phyloP scores from a whole-genome alignment of 371 early-diverging fungal species.

The Syncephalastrum contaminatum region DNA sequence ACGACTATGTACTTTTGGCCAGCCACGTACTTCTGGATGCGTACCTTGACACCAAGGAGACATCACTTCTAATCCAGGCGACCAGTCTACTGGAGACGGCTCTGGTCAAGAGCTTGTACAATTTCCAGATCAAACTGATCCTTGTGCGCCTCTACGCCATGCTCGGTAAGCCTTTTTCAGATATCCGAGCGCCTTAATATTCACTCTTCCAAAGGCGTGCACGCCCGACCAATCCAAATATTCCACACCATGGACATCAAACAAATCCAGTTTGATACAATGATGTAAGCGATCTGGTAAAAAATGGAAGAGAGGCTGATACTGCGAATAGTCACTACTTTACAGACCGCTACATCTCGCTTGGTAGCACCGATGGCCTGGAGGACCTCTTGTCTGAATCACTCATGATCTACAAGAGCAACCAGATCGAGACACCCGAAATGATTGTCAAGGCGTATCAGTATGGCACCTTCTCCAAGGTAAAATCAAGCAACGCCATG shows the following conservation, averaged over 20 bases:
- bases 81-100: conserved; percentile 75
- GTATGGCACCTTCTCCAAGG: conserved; percentile 86
- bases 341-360: conserved; percentile 60
- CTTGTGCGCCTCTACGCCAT: conserved; percentile 76
- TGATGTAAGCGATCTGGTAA: conserved; percentile 51
- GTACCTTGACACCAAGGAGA: conserved; percentile 39
- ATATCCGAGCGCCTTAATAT: neutral
- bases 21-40: conserved; percentile 59
- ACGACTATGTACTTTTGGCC: conserved; percentile 75
- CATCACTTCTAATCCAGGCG: conserved; percentile 42
- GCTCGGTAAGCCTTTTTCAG: conserved; percentile 49
- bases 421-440: conserved; percentile 81
- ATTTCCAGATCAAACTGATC: conserved; percentile 81
- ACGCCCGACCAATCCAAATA: conserved; percentile 63
- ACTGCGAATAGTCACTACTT: conserved; percentile 54
- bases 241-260: conserved; percentile 82
- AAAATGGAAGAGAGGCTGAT: neutral
- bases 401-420: conserved; percentile 74
- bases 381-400: conserved; percentile 53
- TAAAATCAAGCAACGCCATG: conserved; percentile 19
- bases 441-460: conserved; percentile 86
- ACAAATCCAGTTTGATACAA: conserved; percentile 86
- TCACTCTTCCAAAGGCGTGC: conserved; percentile 49
- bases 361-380: conserved; percentile 57
- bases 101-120: conserved; percentile 69